Conservation (phyloP, 169 alveolate genomes). For the Plasmodium gaboni region DNA sequence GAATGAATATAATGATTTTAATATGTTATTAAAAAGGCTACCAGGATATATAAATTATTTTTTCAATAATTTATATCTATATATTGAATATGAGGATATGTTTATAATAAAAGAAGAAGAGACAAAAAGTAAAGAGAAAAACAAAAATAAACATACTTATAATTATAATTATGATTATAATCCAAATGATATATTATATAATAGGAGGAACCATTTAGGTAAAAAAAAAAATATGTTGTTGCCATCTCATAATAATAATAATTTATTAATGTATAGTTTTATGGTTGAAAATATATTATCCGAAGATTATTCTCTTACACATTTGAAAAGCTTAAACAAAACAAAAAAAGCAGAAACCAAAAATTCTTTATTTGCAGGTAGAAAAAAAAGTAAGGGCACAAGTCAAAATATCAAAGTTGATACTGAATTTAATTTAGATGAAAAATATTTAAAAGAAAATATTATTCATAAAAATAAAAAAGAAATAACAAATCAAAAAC, state of each 20-base stretch:
- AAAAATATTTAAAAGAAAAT: conserved; percentile 33
- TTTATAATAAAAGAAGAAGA: not conserved
- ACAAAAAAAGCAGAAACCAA: conserved; percentile 45
- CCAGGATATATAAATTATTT: conserved; percentile 39
- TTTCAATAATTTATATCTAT: conserved; percentile 35
- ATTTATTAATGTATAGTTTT: conserved; percentile 49
- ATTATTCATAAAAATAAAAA: conserved; percentile 15
- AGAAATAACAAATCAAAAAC: not conserved
- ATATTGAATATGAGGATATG: conserved; percentile 61
- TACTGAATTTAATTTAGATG: conserved; percentile 26
- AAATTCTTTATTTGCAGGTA: conserved; percentile 59
- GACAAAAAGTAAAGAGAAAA: not conserved
- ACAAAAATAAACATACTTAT: too few relatives aligned
- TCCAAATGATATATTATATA: too few relatives aligned
- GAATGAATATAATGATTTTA: conserved; percentile 14
- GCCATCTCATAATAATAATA: not conserved
- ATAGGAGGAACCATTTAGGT: too few relatives aligned
- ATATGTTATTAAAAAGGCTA: conserved; percentile 9
- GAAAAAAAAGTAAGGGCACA: conserved; percentile 33
- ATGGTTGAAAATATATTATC: conserved; percentile 45
- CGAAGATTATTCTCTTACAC: conserved; percentile 50
- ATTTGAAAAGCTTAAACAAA: conserved; percentile 42
- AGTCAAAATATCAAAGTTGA: conserved; percentile 22
- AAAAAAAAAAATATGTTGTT: not conserved
- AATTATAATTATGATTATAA: too few relatives aligned